Evolutionary conservation across 2,329 filamentous ascomycete species (phyloP).

Genomic region (Epichloe bromicola): DNA sequence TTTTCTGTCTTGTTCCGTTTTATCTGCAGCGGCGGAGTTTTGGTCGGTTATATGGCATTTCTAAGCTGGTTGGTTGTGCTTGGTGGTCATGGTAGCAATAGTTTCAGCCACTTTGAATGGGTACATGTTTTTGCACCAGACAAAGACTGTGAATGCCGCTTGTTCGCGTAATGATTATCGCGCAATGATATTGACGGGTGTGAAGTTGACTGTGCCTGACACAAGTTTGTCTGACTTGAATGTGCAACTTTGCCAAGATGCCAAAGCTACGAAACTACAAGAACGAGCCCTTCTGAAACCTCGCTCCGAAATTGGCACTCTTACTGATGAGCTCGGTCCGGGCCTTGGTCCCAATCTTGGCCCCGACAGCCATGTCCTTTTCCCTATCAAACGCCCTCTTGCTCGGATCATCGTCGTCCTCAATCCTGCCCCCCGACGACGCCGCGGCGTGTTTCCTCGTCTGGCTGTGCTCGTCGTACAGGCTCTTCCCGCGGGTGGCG

Average conservation of each 20-base stretch:
- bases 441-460: slow-evolving; percentile 17
- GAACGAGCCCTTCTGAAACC: slow-evolving; percentile 67
- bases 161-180: no score
- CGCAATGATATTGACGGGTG: no score
- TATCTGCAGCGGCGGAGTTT: slow-evolving; percentile 22
- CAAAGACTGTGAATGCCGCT: no score
- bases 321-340: slow-evolving; percentile 66
- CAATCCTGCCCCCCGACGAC: slow-evolving; percentile 34
- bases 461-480: slow-evolving; percentile 44
- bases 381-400: slow-evolving; percentile 78
- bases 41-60: slow-evolving; percentile 13
- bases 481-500: slow-evolving; percentile 40
- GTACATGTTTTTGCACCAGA: neutral
- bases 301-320: slow-evolving; percentile 66
- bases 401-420: slow-evolving; percentile 81
- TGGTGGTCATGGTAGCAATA: slow-evolving; percentile 1
- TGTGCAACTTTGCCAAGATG: no score
- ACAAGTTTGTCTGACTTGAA: no score
- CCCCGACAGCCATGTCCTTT: slow-evolving; percentile 79
- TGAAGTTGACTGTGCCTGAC: no score
- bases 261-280: slow-evolving; percentile 14
- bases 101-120: neutral
- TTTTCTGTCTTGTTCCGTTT: slow-evolving; percentile 8
- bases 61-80: slow-evolving; percentile 13
- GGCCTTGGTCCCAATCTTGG: slow-evolving; percentile 59